Base-by-base conservation (phyloP, 345 rosid species). In the Pseudoturritis turrita region DNA sequence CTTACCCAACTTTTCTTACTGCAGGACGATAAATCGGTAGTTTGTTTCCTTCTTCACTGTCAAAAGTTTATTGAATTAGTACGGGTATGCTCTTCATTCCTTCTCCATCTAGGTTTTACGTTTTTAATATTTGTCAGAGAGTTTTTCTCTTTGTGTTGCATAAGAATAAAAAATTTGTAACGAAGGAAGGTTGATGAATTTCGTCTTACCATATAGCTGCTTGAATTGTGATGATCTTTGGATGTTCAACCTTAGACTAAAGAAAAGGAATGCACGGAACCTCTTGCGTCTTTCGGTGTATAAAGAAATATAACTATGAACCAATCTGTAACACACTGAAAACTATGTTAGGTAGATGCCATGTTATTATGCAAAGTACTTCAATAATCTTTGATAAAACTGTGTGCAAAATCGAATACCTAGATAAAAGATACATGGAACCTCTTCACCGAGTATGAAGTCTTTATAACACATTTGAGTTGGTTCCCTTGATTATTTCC, bases 21-120 rank as follows among this genome's bases (percentile, higher is more conserved):
- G 82, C 94, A 91, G 98, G 96, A 89, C 73, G 94, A 89, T 56
- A 88, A 87, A 81, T 91, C 98, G 13, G 88, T 85, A 14, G 83
- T 86, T 52, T 91, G 96, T 69, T 89, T 91, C 80, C 87, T 95
- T 71, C 88, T 95, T 72, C 90, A 86, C 81, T 82, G 93, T 77
- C 99, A 95, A 72, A 88, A 86, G 52, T 95, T 95, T 71, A 87
- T 95, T 26, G 99, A 95, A 81, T 71, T 91, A 61, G 86, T 91
- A 47, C 91, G 96, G 96, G 98, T 95, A 88, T 29, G 63, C 35
- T 49, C 72, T 69, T 71, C 61, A 49, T 41, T 36, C 80, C 51
- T 40, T 59, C 37, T 65, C 53, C 43, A 59, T n/a, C 51, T 51
- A 59, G 8, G 11, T 41, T 65, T 47, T 36, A 36, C 14, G 45